A percentile compares a stretch with the other conserved stretches of the same genome.
Conservation (phyloP, 2,329 filamentous ascomycete species). For the Botrytis cinerea region DNA sequence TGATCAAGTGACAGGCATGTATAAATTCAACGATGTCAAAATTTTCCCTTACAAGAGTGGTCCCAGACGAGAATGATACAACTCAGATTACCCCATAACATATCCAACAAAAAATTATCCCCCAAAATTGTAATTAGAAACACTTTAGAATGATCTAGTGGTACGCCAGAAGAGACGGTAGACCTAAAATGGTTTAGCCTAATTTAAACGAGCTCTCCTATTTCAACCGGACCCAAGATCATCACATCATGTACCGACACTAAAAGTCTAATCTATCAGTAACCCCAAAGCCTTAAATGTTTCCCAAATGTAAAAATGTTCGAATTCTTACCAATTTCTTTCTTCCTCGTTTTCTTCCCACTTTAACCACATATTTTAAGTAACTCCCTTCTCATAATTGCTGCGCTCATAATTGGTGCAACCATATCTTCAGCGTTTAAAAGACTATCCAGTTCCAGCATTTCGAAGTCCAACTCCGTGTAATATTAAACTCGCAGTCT, state of each 20-base stretch:
- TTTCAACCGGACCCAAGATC: neutral
- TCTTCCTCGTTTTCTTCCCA: neutral
- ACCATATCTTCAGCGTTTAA: neutral
- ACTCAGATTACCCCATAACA: neutral
- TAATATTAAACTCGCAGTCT: neutral
- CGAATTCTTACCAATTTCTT: neutral
- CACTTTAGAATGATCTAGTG: neutral
- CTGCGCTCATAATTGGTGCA: neutral
- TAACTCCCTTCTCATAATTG: neutral
- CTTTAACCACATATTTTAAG: neutral
- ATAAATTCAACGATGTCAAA: neutral
- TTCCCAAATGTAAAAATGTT: no score
- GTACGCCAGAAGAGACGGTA: neutral
- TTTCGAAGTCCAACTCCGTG: neutral
- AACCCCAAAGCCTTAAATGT: neutral
- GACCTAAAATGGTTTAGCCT: slow-evolving; percentile 1
- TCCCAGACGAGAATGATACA: neutral
- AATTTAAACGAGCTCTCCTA: slow-evolving; percentile 4
- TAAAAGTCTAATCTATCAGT: neutral
- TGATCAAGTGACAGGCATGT: neutral
- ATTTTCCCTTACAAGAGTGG: neutral
- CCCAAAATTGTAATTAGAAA: neutral
- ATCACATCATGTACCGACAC: neutral
- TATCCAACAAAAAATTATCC: rapidly evolving
- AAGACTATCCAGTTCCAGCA: neutral